Conservation (phyloP, 2,329 filamentous ascomycete genomes). For the Balansia obtecta region DNA sequence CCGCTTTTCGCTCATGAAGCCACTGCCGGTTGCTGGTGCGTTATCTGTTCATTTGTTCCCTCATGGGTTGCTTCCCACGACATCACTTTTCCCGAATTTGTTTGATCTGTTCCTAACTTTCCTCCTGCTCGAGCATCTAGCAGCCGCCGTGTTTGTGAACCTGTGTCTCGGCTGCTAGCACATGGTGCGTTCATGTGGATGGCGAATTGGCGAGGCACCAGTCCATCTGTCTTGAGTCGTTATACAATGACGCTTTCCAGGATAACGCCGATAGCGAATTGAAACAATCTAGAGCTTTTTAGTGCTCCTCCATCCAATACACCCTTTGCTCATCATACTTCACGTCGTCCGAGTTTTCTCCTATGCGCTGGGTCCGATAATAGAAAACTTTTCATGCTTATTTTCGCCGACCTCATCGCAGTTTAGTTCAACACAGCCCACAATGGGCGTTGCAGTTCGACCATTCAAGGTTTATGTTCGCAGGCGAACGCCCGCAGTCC, state of each 20-base stretch:
- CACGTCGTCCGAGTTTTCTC: neutral
- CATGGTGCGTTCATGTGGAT: neutral
- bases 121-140: no score
- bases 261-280: neutral
- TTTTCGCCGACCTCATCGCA: neutral
- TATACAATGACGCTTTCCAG: neutral
- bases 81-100: neutral
- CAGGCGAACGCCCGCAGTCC: neutral
- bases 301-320: neutral
- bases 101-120: neutral
- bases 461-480: constrained; percentile 6
- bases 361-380: neutral
- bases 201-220: neutral
- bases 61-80: neutral
- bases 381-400: neutral
- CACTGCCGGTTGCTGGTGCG: neutral
- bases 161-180: neutral
- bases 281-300: neutral
- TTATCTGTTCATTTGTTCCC: neutral
- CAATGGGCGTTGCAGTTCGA: constrained; percentile 6
- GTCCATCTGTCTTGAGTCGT: neutral
- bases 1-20: neutral
- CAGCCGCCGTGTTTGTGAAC: neutral
- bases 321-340: neutral
- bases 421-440: neutral